Evolutionary conservation across 345 rosid species (phyloP), one percentile per base, ranked within the genome.

Genomic region (Microthlaspi erraticum): DNA sequence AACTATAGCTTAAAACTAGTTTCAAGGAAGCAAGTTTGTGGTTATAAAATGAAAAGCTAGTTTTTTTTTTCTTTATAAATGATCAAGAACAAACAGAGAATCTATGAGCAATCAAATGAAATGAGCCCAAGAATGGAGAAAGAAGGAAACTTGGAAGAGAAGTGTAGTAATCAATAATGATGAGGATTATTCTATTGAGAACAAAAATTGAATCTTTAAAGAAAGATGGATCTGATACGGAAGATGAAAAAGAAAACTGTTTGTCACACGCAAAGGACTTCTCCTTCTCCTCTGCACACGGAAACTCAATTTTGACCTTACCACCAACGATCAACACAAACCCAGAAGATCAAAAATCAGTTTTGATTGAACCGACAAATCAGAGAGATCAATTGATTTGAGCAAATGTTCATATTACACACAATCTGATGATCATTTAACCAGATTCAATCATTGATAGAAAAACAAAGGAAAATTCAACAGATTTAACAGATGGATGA

Each of bases 371-470:
- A 42, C n/a, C 42, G 63, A 41, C 17, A 16, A 54, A 70, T 32
- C 66, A 70, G 6, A 75, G 26, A 68, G n/a, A 66, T 41, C 18
- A 23, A 53, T 17, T 14, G 1, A 33, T 17, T 46, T 26, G 5
- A 19, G n/a, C 3, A 64, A 72, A 29, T 52, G 62, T n/a, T 13
- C 18, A 44, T 3, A 45, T 9, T 29, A 73, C 32, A 38, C 36
- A 73, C 32, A 38, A 29, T 49, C 14, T 75, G 84, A 83, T 75
- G 84, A 83, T 83, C 79, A 23, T 79, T 16, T 29, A 62, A 71
- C 66, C 82, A 59, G 76, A 80, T 72, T 55, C 55, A 19, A 66
- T 39, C 13, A 31, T 7, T 1, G 4, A 29, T 13, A 37, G 23
- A 43, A 7, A 20, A 46, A 48, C 7, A 44, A 6, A 20, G 14